Base-by-base conservation (phyloP, 108 stramenopile genomes). In the Skeletonema menzelii region DNA sequence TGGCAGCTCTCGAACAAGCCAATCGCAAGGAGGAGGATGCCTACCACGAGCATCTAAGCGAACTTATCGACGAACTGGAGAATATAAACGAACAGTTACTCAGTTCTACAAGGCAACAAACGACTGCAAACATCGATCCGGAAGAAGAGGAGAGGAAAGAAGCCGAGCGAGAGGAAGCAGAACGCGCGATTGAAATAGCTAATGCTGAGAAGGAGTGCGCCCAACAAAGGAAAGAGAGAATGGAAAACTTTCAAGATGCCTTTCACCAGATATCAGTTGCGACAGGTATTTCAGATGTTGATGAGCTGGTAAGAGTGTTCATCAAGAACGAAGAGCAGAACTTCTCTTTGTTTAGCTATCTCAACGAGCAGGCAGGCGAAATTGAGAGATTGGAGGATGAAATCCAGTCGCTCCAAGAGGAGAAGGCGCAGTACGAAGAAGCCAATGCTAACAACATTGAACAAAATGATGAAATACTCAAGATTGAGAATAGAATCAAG, bases 181-280 rank as follows among this genome's bases (percentile, higher is more conserved):
- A 60, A 2, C 60, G 72, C 37, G 77, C 72, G 10, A 67, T 63
- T 26, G 72, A 78, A 53, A 62, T 74, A 37, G 77, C 77, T 20
- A 60, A 70, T 11, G 72, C 60, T 14, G 72, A 78, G 55, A 66
- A 78, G 40, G 82, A 80, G 49, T 35, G 65, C 27, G 77, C 77
- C 8, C 75, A 75, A 17, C 68, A 77, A 40, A 63, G 77, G 46
- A 66, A 64, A 68, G 89, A 90, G 42, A 83, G 82, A 31, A 71
- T 86, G 28, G 82, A 93, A 70, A 86, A 86, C 75, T 94, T 90
- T 61, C 93, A 94, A 65, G 93, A 91, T 66, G 89, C 92, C 8
- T 93, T 96, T 70, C 82, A 73, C 31, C 76, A 86, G 58, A 96
- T 96, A 67, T 84, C 77, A 4, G 84, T 65, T 5, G 87, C 87